Conservation (phyloP, 768 basidiomycete species). For the Galerina sulciceps region DNA sequence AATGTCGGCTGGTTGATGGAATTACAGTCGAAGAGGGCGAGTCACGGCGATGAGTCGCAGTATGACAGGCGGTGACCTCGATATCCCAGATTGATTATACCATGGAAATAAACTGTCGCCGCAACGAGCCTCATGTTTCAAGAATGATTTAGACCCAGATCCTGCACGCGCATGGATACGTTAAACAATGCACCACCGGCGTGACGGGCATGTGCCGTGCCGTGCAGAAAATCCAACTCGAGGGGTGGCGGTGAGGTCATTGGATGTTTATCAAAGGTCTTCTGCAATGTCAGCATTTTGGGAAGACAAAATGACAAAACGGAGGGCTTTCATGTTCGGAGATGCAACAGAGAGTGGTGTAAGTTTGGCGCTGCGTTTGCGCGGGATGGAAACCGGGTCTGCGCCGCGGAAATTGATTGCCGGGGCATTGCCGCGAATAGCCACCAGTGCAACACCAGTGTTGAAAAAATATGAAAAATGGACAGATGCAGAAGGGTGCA, state of each 20-base stretch:
- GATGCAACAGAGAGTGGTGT: background rate
- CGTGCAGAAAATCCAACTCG: background rate
- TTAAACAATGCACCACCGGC: slow-evolving; percentile 10
- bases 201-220: slow-evolving; percentile 5
- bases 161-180: slow-evolving; percentile 1
- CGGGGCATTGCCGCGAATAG: background rate
- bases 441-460: no score
- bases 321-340: slow-evolving; percentile 4
- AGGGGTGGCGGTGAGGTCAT: background rate
- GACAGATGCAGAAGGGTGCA: no score
- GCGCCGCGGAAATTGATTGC: slow-evolving; percentile 7
- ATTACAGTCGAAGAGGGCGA: background rate
- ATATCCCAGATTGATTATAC: slow-evolving; percentile 1
- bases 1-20: slow-evolving; percentile 15
- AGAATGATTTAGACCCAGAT: background rate
- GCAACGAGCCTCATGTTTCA: slow-evolving; percentile 10
- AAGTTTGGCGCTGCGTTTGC: background rate
- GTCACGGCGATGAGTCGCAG: background rate
- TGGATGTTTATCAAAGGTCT: background rate
- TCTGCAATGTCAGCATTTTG: background rate
- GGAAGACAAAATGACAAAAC: background rate
- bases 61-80: background rate
- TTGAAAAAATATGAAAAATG: no score
- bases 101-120: slow-evolving; percentile 12
- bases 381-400: background rate